Evolutionary conservation across 1,284 basidiomycete species (phyloP).

Genomic region (Athelia psychrophila): DNA sequence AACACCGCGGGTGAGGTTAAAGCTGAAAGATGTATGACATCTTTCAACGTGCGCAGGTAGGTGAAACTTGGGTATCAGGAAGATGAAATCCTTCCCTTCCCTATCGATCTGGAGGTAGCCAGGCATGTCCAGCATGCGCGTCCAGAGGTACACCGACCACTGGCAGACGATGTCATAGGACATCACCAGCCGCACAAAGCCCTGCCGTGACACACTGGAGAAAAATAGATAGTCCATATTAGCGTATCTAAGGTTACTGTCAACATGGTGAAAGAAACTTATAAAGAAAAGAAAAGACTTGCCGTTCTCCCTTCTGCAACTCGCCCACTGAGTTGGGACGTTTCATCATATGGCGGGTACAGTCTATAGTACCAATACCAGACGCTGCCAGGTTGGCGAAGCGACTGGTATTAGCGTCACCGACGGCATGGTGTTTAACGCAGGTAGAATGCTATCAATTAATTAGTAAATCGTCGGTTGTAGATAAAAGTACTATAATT

Average conservation of each 20-base stretch:
- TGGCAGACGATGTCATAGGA: constrained; percentile 13
- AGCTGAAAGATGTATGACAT: constrained; percentile 7
- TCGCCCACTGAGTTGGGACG: constrained; percentile 5
- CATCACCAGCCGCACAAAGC: not conserved
- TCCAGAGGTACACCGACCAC: constrained; percentile 5
- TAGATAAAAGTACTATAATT: too few species aligned
- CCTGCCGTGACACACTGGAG: not conserved
- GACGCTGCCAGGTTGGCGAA: constrained; percentile 1
- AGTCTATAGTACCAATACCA: constrained; percentile 6
- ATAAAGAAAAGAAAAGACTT: constrained; percentile 5
- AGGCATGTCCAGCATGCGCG: constrained; percentile 2
- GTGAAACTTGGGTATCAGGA: constrained; percentile 10
- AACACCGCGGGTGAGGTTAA: constrained; percentile 5
- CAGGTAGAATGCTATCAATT: not conserved
- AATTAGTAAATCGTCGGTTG: too few species aligned
- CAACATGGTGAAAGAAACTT: not conserved
- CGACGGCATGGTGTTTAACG: constrained; percentile 2
- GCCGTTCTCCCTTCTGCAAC: constrained; percentile 10
- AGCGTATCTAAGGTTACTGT: not conserved
- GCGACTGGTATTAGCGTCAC: not conserved
- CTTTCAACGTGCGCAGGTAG: constrained; percentile 6
- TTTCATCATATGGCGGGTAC: constrained; percentile 7
- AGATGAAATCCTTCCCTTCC: not conserved
- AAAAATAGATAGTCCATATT: not conserved
- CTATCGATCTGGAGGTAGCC: not conserved